phyloP scores from a whole-genome alignment of 2,329 filamentous ascomycete genomes.

The Tolypocladium pustulatum region DNA sequence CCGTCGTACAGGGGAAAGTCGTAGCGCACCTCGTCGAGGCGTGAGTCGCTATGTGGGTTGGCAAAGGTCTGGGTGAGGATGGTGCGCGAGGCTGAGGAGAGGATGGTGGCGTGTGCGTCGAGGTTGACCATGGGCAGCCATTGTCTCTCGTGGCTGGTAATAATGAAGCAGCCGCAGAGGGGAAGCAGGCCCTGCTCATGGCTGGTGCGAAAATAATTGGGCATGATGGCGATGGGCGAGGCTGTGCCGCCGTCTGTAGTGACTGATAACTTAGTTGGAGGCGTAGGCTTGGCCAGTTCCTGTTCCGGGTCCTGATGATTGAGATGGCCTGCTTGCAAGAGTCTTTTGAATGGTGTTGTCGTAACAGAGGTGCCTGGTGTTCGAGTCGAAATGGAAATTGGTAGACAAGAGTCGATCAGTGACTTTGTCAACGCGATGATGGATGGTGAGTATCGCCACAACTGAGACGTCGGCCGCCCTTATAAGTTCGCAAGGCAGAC shows the following conservation, averaged over 20 bases:
- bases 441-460: no score
- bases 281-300: background rate
- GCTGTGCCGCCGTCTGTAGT: background rate
- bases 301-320: background rate
- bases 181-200: background rate
- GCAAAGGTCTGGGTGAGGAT: conserved; percentile 46
- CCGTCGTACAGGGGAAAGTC: conserved; percentile 65
- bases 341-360: background rate
- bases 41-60: conserved; percentile 34
- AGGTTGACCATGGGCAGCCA: conserved; percentile 51
- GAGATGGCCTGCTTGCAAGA: background rate
- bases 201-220: background rate
- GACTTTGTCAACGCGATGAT: no score
- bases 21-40: conserved; percentile 44
- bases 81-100: conserved; percentile 39
- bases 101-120: conserved; percentile 49
- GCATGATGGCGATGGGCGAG: background rate
- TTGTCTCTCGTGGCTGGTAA: conserved; percentile 9
- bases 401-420: background rate
- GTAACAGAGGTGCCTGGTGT: background rate
- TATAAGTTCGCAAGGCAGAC: background rate
- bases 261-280: background rate
- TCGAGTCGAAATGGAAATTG: background rate
- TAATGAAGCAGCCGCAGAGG: conserved; percentile 25
- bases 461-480: background rate